A percentile compares a stretch with the other conserved stretches of the same genome.
These are phyloP conservation scores for Sutorius australiensis DNA, from an alignment of 768 basidiomycete species.

Conservation along the genomic window DNA sequence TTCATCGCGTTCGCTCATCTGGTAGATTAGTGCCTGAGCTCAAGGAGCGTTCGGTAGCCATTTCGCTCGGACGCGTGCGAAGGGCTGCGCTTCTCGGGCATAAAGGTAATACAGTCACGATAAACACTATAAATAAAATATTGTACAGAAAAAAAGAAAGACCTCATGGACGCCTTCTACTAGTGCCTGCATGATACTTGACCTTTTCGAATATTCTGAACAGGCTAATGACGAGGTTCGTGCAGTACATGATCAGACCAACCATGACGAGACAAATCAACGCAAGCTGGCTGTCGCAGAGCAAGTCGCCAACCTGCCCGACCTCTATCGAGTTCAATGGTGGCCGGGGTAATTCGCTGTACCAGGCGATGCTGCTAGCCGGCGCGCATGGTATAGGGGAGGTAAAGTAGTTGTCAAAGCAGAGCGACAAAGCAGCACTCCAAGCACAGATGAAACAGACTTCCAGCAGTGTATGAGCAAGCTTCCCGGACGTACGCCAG, in stretches of 20 bases:
- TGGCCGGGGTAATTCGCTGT: constrained; percentile 56
- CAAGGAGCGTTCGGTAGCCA: not conserved
- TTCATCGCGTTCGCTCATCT: constrained; percentile 21
- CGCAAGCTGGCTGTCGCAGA: constrained; percentile 75
- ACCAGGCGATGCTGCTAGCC: constrained; percentile 62
- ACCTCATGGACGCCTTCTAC: constrained; percentile 20
- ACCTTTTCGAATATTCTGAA: constrained; percentile 89
- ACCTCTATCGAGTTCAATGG: constrained; percentile 27
- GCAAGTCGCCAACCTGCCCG: constrained; percentile 47
- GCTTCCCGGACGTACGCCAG: constrained; percentile 84
- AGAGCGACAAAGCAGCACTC: constrained; percentile 84
- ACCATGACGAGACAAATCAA: constrained; percentile 76
- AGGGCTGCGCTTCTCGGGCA: not conserved
- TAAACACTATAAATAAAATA: constrained; percentile 2
- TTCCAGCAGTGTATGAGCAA: constrained; percentile 83
- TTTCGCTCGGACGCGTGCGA: constrained; percentile 8
- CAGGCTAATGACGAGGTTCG: constrained; percentile 78
- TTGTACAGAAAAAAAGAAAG: not conserved
- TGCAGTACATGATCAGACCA: constrained; percentile 76
- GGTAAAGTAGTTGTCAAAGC: constrained; percentile 91
- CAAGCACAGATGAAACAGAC: constrained; percentile 91
- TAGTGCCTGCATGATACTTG: constrained; percentile 57
- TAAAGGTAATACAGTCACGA: not conserved
- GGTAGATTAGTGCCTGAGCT: not conserved
- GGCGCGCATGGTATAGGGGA: constrained; percentile 76